phyloP scores from a whole-genome alignment of 306 rosid species.

The Lotus japonicus region DNA sequence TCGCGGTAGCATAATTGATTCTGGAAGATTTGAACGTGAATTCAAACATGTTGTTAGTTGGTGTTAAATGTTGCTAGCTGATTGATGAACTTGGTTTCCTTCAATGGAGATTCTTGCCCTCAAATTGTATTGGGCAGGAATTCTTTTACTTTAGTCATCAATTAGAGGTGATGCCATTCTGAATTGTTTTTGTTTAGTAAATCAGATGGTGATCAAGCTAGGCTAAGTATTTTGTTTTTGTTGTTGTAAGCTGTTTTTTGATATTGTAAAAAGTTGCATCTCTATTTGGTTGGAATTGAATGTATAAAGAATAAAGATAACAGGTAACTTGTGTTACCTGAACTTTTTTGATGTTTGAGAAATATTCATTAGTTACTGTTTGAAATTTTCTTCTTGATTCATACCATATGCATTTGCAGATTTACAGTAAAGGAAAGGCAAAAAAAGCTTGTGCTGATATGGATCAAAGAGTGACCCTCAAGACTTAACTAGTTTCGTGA shows the following conservation, averaged over 20 bases:
- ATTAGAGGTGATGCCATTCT: background rate
- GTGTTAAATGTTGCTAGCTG: conserved; percentile 11
- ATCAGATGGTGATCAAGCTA: background rate
- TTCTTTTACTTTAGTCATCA: background rate
- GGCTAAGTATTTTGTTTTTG: background rate
- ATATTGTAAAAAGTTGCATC: conserved; percentile 1
- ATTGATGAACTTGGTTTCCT: conserved; percentile 27
- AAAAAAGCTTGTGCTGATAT: background rate
- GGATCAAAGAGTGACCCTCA: background rate
- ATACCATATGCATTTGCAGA: background rate
- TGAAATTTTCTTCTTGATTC: background rate
- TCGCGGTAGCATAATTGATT: too few relatives aligned
- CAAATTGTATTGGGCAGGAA: background rate
- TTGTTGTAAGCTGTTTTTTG: background rate
- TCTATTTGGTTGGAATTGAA: background rate
- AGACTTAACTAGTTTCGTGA: background rate
- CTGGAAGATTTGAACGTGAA: too few relatives aligned
- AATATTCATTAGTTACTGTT: background rate
- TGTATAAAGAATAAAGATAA: background rate
- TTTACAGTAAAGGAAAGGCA: too few relatives aligned
- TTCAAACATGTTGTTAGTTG: background rate
- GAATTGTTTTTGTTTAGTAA: background rate
- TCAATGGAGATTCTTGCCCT: conserved; percentile 17
- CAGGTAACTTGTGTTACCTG: background rate
- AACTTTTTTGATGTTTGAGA: background rate